Evolutionary conservation across 106 monocot genomes (phyloP), one percentile per base, ranked within the genome.

Genomic region (Acorus gramineus): DNA sequence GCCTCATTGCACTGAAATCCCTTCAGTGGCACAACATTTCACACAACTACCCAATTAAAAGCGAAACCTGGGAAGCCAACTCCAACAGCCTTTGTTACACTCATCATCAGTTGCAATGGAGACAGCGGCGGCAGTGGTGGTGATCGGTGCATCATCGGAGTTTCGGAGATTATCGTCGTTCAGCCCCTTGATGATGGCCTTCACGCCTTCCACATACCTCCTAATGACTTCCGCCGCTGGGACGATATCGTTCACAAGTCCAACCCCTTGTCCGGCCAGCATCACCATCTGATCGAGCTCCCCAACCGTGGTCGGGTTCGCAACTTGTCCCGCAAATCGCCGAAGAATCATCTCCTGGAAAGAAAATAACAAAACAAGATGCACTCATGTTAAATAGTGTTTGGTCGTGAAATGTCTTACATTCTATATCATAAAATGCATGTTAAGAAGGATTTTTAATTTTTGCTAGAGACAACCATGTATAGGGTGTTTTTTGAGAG

Each of bases 121-220:
- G 28, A 28, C 28, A 28, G 28, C 28, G 28, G 28, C 28, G 28
- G 28, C 28, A 1, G 28, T 28, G 28, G 28, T 28, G 0, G 28
- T 28, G 28, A 28, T 28, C 28, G 28, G 28, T 1, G 28, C 28
- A 28, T 28, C 28, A 28, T 28, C 1, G 28, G 28, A 28, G 28
- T 28, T 28, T 28, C 28, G 28, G 28, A 28, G 28, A 28, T 28
- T 0, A 28, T 53, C 53, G 1, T 53, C 11, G 11, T 8, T 8
- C 11, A 58, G 57, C n/a, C 57, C n/a, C 57, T 14, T 2, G 57
- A 58, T 58, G 57, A 58, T 58, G 57, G n/a, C n/a, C 2, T 58
- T 58, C n/a, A 13, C 14, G 5, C 14, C 57, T 11, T 58, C 57
- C 9, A 58, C 14, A 11, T n/a, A n/a, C 57, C 14, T 58, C 9